A percentile compares a stretch with the other conserved stretches of the same genome.
Conservation (phyloP, 768 basidiomycete genomes). For the Phanerodontia chrysosporium region DNA sequence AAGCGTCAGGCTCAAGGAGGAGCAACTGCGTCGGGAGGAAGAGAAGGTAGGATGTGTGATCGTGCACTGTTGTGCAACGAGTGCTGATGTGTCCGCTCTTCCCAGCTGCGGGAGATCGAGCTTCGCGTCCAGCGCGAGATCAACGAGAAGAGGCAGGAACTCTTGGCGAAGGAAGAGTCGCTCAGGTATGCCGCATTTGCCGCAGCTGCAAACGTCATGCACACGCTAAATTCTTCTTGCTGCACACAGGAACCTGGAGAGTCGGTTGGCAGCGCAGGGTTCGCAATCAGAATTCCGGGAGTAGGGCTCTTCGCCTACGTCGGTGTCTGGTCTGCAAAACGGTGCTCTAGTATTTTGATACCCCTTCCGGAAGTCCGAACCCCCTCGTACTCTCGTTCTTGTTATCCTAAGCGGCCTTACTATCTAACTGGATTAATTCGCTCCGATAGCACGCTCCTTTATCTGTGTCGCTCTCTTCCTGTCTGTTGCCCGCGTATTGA, state of each 20-base stretch:
- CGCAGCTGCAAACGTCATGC: neutral
- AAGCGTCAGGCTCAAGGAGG: conserved; percentile 96
- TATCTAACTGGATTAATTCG: conserved; percentile 5
- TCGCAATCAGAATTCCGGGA: conserved; percentile 77
- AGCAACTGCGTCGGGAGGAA: conserved; percentile 94
- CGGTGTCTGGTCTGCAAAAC: conserved; percentile 15
- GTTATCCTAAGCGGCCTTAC: conserved; percentile 12
- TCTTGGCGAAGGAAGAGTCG: conserved; percentile 94
- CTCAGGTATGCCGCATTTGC: conserved; percentile 52
- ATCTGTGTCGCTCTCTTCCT: conserved; percentile 1
- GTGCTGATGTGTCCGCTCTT: neutral
- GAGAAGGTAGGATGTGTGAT: conserved; percentile 67
- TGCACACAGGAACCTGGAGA: conserved; percentile 74
- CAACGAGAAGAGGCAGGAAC: conserved; percentile 94
- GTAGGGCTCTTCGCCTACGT: conserved; percentile 29
- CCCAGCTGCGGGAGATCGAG: conserved; percentile 91
- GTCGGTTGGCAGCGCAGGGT: conserved; percentile 85
- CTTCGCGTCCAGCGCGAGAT: conserved; percentile 97
- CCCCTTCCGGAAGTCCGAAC: conserved; percentile 20
- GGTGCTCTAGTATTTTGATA: conserved; percentile 22
- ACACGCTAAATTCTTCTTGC: conserved; percentile 5
- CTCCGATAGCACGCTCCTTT: conserved; percentile 11
- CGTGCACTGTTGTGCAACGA: neutral
- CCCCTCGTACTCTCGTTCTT: conserved; percentile 11
- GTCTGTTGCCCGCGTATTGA: neutral